These are phyloP conservation scores for Sabuloglossum arenarium DNA, from an alignment of 495 filamentous ascomycete genomes.

Conservation along the genomic window DNA sequence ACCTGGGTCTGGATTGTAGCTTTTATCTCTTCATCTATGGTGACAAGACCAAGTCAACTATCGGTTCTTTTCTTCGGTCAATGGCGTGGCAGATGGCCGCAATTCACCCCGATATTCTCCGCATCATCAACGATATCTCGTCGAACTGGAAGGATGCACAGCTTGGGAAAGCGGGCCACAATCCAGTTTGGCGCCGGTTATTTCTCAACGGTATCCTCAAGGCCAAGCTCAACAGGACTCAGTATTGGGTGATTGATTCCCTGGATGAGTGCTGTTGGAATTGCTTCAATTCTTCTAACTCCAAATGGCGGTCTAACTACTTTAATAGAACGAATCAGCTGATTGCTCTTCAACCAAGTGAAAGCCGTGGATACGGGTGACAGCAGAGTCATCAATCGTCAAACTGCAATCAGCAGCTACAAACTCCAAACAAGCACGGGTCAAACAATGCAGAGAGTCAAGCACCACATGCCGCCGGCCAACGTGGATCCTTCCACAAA, in stretches of 20 bases:
- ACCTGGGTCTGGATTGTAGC: not conserved
- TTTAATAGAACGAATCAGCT: too few species aligned
- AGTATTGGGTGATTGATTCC: not conserved
- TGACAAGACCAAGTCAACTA: not conserved
- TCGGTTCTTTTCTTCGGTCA: not conserved
- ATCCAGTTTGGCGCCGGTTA: not conserved
- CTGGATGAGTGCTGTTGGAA: slow-evolving; percentile 1
- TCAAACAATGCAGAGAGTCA: too few species aligned
- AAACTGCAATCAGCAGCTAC: too few species aligned
- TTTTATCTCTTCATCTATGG: slow-evolving; percentile 1
- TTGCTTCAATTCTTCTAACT: too few species aligned
- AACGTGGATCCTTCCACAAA: too few species aligned
- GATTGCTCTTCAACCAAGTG: too few species aligned
- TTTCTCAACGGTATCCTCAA: slow-evolving; percentile 1
- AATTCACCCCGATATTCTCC: not conserved
- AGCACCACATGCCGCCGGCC: too few species aligned
- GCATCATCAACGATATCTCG: not conserved
- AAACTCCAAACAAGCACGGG: too few species aligned
- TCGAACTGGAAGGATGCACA: not conserved
- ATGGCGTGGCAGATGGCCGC: slow-evolving; percentile 1
- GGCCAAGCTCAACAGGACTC: not conserved
- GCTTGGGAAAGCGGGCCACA: not conserved
- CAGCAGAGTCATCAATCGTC: too few species aligned
- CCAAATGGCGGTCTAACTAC: too few species aligned
- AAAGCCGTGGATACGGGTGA: too few species aligned